Conservation (phyloP, 2,329 filamentous ascomycete genomes). For the Hypoxylon sp. region DNA sequence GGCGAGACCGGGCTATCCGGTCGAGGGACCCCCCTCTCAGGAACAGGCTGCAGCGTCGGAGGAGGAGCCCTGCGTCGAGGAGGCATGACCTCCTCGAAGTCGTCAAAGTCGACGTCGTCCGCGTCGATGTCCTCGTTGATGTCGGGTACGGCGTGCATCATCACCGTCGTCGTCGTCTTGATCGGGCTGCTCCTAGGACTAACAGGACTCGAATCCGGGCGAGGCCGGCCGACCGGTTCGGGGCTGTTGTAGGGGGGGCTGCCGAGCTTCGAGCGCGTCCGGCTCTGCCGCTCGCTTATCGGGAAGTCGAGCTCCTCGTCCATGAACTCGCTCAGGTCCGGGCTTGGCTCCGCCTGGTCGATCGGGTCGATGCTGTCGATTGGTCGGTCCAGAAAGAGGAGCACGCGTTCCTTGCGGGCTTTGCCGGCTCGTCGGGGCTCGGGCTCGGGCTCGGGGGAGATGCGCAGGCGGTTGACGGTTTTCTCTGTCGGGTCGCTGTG, state of each 20-base stretch:
- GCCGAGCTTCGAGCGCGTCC: constrained; percentile 30
- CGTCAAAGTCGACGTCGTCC: constrained; percentile 35
- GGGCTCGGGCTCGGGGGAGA: constrained; percentile 24
- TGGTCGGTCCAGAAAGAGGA: constrained; percentile 47
- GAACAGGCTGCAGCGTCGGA: constrained; percentile 16
- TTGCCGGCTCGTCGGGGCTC: constrained; percentile 25
- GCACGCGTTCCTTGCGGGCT: constrained; percentile 44
- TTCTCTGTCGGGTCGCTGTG: constrained; percentile 22
- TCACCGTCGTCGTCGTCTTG: constrained; percentile 4
- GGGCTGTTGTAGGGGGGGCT: constrained; percentile 10
- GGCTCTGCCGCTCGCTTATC: constrained; percentile 35
- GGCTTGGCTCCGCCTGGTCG: constrained; percentile 41
- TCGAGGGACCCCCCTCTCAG: constrained; percentile 45
- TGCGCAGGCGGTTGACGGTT: background rate
- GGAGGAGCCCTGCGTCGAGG: constrained; percentile 6
- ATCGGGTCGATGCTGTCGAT: constrained; percentile 39
- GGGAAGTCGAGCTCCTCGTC: constrained; percentile 42
- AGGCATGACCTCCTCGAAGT: constrained; percentile 4
- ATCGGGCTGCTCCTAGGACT: constrained; percentile 25
- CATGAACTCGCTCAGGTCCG: constrained; percentile 52
- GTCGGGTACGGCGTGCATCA: constrained; percentile 16
- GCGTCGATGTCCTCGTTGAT: constrained; percentile 35
- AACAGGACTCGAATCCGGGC: constrained; percentile 36
- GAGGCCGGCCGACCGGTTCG: constrained; percentile 17
- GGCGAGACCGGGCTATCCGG: constrained; percentile 50